Percentiles rank a stretch among this genome's conserved stretches.
phyloP scores from a whole-genome alignment of 805 yeast species.

The Debaryomyces hansenii region DNA sequence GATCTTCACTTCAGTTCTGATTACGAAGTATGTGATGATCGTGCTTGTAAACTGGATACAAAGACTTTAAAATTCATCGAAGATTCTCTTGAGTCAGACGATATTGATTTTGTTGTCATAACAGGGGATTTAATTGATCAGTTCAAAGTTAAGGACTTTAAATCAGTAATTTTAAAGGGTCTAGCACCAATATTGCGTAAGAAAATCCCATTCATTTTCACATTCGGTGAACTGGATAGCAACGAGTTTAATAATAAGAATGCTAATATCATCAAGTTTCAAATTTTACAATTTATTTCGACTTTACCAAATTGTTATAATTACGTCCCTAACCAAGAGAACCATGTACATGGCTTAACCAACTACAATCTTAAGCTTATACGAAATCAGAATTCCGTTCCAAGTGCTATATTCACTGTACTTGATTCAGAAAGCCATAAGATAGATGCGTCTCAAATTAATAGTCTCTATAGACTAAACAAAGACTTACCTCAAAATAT shows the following conservation, averaged over 20 bases:
- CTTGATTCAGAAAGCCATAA: slow-evolving; percentile 32
- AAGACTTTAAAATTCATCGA: slow-evolving; percentile 31
- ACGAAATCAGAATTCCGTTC: slow-evolving; percentile 10
- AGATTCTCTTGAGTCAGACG: slow-evolving; percentile 23
- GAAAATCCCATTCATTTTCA: slow-evolving; percentile 32
- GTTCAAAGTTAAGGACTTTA: slow-evolving; percentile 22
- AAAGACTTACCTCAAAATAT: neutral
- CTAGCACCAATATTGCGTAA: slow-evolving; percentile 32
- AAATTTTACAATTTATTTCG: slow-evolving; percentile 27
- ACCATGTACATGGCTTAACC: slow-evolving; percentile 33
- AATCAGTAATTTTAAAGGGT: slow-evolving; percentile 29
- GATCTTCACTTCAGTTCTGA: slow-evolving; percentile 41
- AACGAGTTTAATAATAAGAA: slow-evolving; percentile 4
- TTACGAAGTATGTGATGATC: slow-evolving; percentile 19
- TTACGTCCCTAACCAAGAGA: slow-evolving; percentile 11
- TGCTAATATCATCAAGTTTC: slow-evolving; percentile 7
- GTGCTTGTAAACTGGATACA: slow-evolving; percentile 25
- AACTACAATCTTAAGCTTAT: slow-evolving; percentile 33
- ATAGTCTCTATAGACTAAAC: slow-evolving; percentile 30
- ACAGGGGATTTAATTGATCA: slow-evolving; percentile 42
- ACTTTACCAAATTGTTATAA: slow-evolving; percentile 40
- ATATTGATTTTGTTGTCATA: slow-evolving; percentile 35
- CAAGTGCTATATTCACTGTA: slow-evolving; percentile 27
- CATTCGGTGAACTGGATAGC: slow-evolving; percentile 39
- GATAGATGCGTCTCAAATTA: slow-evolving; percentile 34